Evolutionary conservation across 2,329 filamentous ascomycete genomes (phyloP).

Genomic region (Aspergillus bombycis): DNA sequence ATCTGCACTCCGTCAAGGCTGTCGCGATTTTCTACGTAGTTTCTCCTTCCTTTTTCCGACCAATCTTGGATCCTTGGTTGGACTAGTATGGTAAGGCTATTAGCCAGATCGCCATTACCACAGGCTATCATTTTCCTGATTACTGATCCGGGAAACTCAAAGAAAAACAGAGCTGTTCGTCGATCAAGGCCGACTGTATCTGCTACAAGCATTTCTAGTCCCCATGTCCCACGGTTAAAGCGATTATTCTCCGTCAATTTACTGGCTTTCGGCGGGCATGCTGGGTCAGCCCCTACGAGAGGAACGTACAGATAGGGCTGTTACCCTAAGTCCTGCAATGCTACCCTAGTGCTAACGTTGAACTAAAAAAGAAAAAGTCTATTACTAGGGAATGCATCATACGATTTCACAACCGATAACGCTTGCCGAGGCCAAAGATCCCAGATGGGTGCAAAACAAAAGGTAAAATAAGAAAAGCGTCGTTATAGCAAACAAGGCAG

Average conservation of each 20-base stretch:
- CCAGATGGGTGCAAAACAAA: background rate
- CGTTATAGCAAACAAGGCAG: background rate
- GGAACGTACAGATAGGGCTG: background rate
- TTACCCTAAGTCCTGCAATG: background rate
- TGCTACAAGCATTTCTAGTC: background rate
- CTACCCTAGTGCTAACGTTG: background rate
- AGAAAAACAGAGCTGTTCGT: background rate
- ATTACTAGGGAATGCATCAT: background rate
- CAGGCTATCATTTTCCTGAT: background rate
- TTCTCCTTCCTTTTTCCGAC: slow-evolving; percentile 7
- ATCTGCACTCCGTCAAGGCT: slow-evolving; percentile 6
- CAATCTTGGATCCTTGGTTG: background rate
- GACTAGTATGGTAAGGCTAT: slow-evolving; percentile 1
- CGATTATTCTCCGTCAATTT: background rate
- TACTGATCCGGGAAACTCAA: background rate
- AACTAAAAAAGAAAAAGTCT: background rate
- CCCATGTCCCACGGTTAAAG: background rate
- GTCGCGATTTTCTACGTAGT: slow-evolving; percentile 3
- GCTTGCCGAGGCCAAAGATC: background rate
- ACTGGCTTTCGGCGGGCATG: background rate
- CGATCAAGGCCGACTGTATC: slow-evolving; percentile 2
- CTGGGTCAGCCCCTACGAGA: background rate
- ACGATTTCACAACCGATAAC: background rate
- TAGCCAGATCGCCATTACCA: slow-evolving; percentile 2
- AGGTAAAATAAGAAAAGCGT: background rate